Evolutionary conservation across 257 asterid species (phyloP).

Genomic region (Pogostemon cablin): DNA sequence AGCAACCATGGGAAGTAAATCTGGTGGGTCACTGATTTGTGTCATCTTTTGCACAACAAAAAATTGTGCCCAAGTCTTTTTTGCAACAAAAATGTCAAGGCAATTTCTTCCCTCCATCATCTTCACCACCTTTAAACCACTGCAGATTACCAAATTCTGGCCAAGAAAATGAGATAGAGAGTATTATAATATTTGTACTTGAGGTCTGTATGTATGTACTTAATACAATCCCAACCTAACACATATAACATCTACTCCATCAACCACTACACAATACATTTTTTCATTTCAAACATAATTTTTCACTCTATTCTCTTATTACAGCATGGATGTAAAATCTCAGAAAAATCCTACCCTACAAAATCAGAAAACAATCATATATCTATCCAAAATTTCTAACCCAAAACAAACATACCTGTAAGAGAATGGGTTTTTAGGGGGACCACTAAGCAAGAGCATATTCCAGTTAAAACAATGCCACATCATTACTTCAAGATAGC

Average conservation of each 20-base stretch:
- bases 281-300: too few species aligned
- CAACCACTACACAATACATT: too few species aligned
- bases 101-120: conserved; percentile 9
- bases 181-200: too few species aligned
- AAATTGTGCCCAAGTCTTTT: conserved; percentile 26
- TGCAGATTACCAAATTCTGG: too few species aligned
- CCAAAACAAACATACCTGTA: neutral
- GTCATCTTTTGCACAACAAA: conserved; percentile 20
- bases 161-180: too few species aligned
- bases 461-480: conserved; percentile 2
- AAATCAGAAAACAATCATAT: too few species aligned
- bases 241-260: too few species aligned
- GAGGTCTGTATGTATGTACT: too few species aligned
- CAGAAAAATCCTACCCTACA: too few species aligned
- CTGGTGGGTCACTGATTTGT: neutral
- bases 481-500: neutral
- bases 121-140: neutral
- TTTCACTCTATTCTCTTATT: too few species aligned
- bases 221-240: too few species aligned
- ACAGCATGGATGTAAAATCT: neutral
- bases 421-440: neutral
- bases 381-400: neutral
- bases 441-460: conserved; percentile 20
- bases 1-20: conserved; percentile 1
- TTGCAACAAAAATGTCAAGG: conserved; percentile 5